Base-by-base conservation (phyloP, 169 alveolate genomes). In the Plasmodium fragile region DNA sequence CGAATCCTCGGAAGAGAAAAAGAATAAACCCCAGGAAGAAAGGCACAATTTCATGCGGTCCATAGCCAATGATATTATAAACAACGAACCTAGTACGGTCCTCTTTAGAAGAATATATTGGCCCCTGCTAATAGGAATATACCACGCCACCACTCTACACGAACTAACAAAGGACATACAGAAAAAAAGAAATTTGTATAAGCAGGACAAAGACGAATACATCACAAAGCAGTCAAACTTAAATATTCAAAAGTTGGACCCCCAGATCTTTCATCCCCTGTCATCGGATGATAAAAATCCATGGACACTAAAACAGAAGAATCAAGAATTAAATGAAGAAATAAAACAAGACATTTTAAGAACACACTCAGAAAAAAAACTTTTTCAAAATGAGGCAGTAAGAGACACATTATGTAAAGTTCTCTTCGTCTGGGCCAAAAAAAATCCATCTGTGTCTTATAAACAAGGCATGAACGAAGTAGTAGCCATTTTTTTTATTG, bases 381-480 rank as follows among this genome's bases (percentile, higher is more conserved):
- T 96, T n/a, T 96, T 96, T 81, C 95, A 82, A 65, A 80, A 71
- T 45, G 97, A 94, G 34, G 39, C 70, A 65, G 96, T 96, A 22
- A 90, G 96, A 25, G 93, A 95, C 72, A 81, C 95, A 25, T 78
- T 96, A 82, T 95, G 95, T 75, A 94, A 92, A 53, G 90, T 96
- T 18, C 79, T 96, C n/a, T 96, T 89, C 82, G 89, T 95, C 3
- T 96, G 96, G 97, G 95, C 96, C 36, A 93, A 89, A 53, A 96
- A 96, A 82, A 95, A 96, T 78, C 92, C 83, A 18, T 93, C 94
- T 22, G 93, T 96, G 18, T 92, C 96, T 10, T 96, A 96, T 81
- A 93, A 92, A 49, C 97, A 96, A 94, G 97, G 97, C 4, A 94
- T 96, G 97, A 96, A 96, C 49, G 97, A 96, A 85, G 28, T 96